A percentile compares a stretch with the other conserved stretches of the same genome.
These are phyloP conservation scores for Neonothopanus nambi DNA, from an alignment of 1,284 basidiomycete species.

Conservation along the genomic window DNA sequence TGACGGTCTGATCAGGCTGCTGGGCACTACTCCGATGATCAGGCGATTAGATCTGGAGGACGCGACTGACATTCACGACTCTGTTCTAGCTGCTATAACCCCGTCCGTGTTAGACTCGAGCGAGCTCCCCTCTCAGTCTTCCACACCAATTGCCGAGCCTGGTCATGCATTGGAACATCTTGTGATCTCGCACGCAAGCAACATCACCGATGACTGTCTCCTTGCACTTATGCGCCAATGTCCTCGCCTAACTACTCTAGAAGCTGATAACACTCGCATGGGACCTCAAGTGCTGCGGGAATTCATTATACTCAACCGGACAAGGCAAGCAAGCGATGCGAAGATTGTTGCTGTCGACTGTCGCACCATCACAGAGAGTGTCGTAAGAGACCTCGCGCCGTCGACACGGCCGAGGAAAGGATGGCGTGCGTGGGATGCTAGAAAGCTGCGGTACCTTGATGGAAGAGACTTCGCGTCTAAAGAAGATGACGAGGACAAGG, in stretches of 20 bases:
- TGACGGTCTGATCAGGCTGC: conserved; percentile 69
- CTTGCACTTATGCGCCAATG: conserved; percentile 66
- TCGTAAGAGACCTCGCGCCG: conserved; percentile 57
- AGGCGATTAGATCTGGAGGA: conserved; percentile 85
- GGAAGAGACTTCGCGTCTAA: conserved; percentile 46
- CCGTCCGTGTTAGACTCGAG: conserved; percentile 34
- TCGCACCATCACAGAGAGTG: conserved; percentile 60
- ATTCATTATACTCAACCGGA: conserved; percentile 59
- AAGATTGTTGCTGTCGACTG: conserved; percentile 77
- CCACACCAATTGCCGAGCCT: conserved; percentile 27
- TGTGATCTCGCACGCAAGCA: conserved; percentile 65
- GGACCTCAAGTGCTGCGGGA: conserved; percentile 62
- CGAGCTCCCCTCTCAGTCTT: conserved; percentile 13
- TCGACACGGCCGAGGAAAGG: conserved; percentile 69
- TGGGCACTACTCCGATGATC: conserved; percentile 72
- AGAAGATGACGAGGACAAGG: conserved; percentile 1
- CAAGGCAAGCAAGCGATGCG: conserved; percentile 51
- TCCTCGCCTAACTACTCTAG: conserved; percentile 61
- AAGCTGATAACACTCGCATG: conserved; percentile 79
- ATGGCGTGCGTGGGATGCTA: conserved; percentile 69
- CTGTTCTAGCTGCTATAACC: conserved; percentile 66
- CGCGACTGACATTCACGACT: conserved; percentile 74
- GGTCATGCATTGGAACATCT: conserved; percentile 76
- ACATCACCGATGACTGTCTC: conserved; percentile 66
- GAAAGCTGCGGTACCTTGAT: conserved; percentile 67